Base-by-base conservation (phyloP, 306 rosid species). In the Lotus japonicus region DNA sequence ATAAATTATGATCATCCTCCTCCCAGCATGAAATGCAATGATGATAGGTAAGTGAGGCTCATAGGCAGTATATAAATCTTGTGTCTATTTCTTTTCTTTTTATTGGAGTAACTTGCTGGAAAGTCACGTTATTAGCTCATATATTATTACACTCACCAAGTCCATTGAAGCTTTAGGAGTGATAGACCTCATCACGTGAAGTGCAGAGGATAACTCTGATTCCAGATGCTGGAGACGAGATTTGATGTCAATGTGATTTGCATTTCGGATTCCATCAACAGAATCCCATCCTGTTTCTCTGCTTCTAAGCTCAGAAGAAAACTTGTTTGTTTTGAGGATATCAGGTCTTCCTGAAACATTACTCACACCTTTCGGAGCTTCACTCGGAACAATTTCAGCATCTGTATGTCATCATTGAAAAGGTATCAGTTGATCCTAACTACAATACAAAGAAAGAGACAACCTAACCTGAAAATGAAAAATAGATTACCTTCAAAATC, bases 131-230 rank as follows among this genome's bases (percentile, higher is more conserved):
- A 72, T 21, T 59, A 68, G 56, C 43, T 60, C 16, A 53, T 18
- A 31, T 11, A 16, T 39, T 57, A 66, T 49, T 46, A 31, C 31
- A 60, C 75, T 69, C 79, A 86, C 91, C 87, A 53, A 71, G 62
- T 71, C 49, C 58, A 63, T 28, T 21, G 72, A 70, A 52, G 44
- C 61, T 11, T 77, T 49, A 50, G 65, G 74, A 43, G 85, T 11
- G 44, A 66, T 80, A 49, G 80, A 80, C 80, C 86, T 87, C 87
- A 95, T 56, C 1, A 51, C 75, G 58, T 55, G 64, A 49, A 87
- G 89, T 17, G 55, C 81, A 35, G 88, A 72, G 59, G 87, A 82
- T 51, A 91, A 91, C 86, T 91, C 92, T 12, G 65, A 83, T 71
- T 95, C 78, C 64, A 91, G 85, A 41, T 71, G 66, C 69, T 74